These are phyloP conservation scores for Cetraspora pellucida DNA, from an alignment of 192 early-diverging fungal species.

Conservation along the genomic window DNA sequence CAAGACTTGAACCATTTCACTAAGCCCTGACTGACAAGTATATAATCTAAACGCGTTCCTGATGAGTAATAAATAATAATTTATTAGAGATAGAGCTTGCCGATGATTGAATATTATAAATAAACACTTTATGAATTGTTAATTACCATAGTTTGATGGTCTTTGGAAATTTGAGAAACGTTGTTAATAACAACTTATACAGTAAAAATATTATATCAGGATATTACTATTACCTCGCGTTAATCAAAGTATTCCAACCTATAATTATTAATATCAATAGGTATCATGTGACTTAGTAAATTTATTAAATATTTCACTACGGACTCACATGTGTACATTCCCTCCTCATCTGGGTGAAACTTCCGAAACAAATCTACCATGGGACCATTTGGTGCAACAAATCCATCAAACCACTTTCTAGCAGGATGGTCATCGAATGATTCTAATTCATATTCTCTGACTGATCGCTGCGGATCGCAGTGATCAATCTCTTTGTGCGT, in stretches of 20 bases:
- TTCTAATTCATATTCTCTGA: slow-evolving; percentile 53
- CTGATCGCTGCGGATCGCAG: slow-evolving; percentile 65
- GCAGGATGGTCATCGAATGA: slow-evolving; percentile 59
- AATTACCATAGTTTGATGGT: slow-evolving; percentile 50
- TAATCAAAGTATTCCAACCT: slow-evolving; percentile 76
- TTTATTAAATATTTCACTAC: background rate
- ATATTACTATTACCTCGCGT: slow-evolving; percentile 56
- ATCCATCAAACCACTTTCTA: slow-evolving; percentile 67
- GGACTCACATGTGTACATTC: slow-evolving; percentile 57
- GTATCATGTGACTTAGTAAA: background rate
- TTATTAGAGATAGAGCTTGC: background rate
- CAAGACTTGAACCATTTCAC: slow-evolving; percentile 62
- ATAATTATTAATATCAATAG: slow-evolving; percentile 41
- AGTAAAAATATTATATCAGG: background rate
- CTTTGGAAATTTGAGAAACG: slow-evolving; percentile 25
- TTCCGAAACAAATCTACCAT: slow-evolving; percentile 67
- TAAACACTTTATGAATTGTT: background rate
- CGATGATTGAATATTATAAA: background rate
- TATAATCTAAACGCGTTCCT: slow-evolving; percentile 80
- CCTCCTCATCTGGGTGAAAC: slow-evolving; percentile 59
- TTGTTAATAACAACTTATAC: background rate
- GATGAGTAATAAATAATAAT: background rate
- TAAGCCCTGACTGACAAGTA: slow-evolving; percentile 58
- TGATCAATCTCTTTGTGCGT: slow-evolving; percentile 69
- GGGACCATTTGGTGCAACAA: slow-evolving; percentile 60